Evolutionary conservation across 495 filamentous ascomycete genomes (phyloP).

Genomic region (Mytilinidion resinicola): DNA sequence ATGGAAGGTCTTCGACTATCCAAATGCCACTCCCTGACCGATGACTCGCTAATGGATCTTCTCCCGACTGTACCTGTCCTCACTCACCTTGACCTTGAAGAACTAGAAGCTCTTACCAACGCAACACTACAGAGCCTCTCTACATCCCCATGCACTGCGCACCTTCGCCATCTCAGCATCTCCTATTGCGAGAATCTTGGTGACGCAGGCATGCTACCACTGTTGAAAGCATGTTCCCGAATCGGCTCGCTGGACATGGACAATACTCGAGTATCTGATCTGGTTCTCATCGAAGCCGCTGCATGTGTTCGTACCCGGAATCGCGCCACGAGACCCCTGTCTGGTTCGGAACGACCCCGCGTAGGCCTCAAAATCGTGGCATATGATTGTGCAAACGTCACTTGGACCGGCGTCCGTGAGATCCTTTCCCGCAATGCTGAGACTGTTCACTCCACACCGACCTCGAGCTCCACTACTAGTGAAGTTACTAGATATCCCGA

Average conservation of each 20-base stretch:
- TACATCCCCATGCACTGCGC: slow-evolving; percentile 61
- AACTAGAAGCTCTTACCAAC: slow-evolving; percentile 72
- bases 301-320: slow-evolving; percentile 53
- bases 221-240: slow-evolving; percentile 66
- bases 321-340: slow-evolving; percentile 48
- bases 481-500: slow-evolving; percentile 49
- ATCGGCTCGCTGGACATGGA: slow-evolving; percentile 78
- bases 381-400: slow-evolving; percentile 85
- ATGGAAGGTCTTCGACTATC: slow-evolving; percentile 77
- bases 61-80: slow-evolving; percentile 67
- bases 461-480: slow-evolving; percentile 29
- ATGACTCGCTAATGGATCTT: slow-evolving; percentile 64
- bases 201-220: slow-evolving; percentile 75
- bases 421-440: slow-evolving; percentile 78
- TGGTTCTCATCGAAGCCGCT: slow-evolving; percentile 82
- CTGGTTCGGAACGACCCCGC: slow-evolving; percentile 35
- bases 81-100: slow-evolving; percentile 86
- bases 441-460: slow-evolving; percentile 37
- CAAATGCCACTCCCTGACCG: slow-evolving; percentile 62
- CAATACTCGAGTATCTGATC: slow-evolving; percentile 84
- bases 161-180: slow-evolving; percentile 74
- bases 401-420: slow-evolving; percentile 87
- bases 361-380: slow-evolving; percentile 71
- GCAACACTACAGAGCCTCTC: slow-evolving; percentile 63
- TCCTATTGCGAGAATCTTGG: slow-evolving; percentile 83